Conservation (phyloP, 164 flowering plant species). For the Chimonanthus salicifolius region DNA sequence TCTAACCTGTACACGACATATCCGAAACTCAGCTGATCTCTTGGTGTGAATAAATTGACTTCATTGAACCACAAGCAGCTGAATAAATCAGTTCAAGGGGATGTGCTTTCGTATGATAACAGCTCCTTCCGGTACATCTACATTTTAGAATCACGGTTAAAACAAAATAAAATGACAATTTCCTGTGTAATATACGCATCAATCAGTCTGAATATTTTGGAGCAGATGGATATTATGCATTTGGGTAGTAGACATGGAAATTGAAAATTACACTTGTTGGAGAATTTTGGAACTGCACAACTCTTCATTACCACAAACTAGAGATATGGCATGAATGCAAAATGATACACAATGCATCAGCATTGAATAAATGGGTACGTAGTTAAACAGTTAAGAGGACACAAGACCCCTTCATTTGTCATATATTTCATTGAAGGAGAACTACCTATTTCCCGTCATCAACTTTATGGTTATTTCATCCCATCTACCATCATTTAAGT, state of each 20-base stretch:
- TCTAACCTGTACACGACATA: conserved; percentile 79
- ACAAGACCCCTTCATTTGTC: not conserved
- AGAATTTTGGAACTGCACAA: not conserved
- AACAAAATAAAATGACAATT: not conserved
- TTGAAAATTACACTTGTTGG: not conserved
- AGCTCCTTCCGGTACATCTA: conserved; percentile 99
- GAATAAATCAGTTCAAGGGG: conserved; percentile 64
- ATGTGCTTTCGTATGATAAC: conserved; percentile 89
- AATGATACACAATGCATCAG: not conserved
- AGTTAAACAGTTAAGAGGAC: not conserved
- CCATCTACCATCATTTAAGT: too few species aligned
- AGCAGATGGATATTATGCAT: too few species aligned
- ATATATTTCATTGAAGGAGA: not conserved
- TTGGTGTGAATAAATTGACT: conserved; percentile 91
- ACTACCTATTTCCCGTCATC: not conserved
- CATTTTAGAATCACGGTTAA: conserved; percentile 9
- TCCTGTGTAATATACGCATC: too few species aligned
- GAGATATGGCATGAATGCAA: not conserved
- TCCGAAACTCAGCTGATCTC: conserved; percentile 97
- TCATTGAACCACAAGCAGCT: conserved; percentile 99
- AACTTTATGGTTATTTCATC: not conserved
- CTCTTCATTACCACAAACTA: too few species aligned
- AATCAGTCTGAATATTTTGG: too few species aligned
- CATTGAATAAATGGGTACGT: not conserved
- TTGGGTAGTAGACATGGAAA: not conserved